A percentile compares a stretch with the other conserved stretches of the same genome.
Conservation (phyloP, 768 basidiomycete genomes). For the Pisolithus orientalis region DNA sequence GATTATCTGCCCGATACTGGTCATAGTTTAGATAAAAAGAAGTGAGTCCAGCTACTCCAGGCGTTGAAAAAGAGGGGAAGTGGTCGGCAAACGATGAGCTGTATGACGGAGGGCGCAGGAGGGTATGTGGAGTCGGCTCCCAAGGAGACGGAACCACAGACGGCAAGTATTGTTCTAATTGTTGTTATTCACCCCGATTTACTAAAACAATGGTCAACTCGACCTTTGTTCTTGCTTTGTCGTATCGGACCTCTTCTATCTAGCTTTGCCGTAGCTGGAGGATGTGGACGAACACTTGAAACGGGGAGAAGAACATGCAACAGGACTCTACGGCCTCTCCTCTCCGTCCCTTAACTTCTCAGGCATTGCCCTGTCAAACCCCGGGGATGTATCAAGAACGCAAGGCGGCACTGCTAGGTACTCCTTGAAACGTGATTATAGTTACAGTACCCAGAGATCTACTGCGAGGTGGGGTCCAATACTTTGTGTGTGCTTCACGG, state of each 20-base stretch:
- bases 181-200: not conserved
- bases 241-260: not conserved
- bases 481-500: too few species aligned
- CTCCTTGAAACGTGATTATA: too few species aligned
- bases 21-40: constrained; percentile 21
- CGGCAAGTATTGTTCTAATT: constrained; percentile 6
- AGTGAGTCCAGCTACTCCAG: constrained; percentile 14
- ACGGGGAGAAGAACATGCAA: too few species aligned
- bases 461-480: too few species aligned
- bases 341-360: not conserved
- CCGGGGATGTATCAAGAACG: too few species aligned
- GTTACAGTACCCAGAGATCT: too few species aligned
- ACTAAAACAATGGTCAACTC: not conserved
- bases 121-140: not conserved
- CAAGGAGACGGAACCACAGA: not conserved
- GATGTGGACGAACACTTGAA: too few species aligned
- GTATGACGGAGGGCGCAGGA: not conserved
- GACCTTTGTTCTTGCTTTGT: not conserved
- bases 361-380: too few species aligned
- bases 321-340: not conserved
- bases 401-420: too few species aligned
- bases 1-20: constrained; percentile 28
- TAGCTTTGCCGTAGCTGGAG: not conserved
- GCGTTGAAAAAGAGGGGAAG: constrained; percentile 11
- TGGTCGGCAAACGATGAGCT: constrained; percentile 8